Percentiles rank a stretch among this genome's conserved stretches.
Evolutionary conservation across 805 yeast species (phyloP).

Genomic region (Candida dajiaensis): DNA sequence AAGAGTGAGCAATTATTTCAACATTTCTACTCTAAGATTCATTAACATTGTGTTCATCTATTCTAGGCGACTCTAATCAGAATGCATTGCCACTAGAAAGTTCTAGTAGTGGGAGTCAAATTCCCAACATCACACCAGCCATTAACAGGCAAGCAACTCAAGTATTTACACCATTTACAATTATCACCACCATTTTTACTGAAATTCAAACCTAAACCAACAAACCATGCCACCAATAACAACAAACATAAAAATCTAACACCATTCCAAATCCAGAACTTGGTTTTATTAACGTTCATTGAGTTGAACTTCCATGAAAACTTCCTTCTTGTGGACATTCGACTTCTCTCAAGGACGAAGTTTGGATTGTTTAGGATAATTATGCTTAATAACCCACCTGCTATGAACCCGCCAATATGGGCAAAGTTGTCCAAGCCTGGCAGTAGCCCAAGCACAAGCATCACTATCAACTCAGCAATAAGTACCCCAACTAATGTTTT

Average conservation of each 20-base stretch:
- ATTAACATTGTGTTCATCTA: no score
- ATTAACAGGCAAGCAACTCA: constrained; percentile 63
- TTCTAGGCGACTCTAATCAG: no score
- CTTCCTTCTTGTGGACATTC: not conserved
- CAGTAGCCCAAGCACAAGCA: constrained; percentile 57
- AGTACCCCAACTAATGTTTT: constrained; percentile 39
- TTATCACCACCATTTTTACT: constrained; percentile 40
- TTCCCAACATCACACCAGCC: constrained; percentile 62
- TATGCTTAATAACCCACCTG: constrained; percentile 49
- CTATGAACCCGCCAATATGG: constrained; percentile 69
- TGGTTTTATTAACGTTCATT: constrained; percentile 26
- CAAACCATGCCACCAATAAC: constrained; percentile 45
- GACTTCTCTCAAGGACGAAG: constrained; percentile 25
- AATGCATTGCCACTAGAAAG: not conserved
- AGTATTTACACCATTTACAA: constrained; percentile 70
- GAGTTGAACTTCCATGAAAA: constrained; percentile 11
- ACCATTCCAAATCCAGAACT: constrained; percentile 47
- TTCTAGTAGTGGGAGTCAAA: constrained; percentile 6
- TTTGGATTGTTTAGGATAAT: constrained; percentile 52
- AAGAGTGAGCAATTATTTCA: no score
- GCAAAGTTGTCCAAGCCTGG: constrained; percentile 75
- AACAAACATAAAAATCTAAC: constrained; percentile 41
- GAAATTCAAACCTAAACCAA: constrained; percentile 42
- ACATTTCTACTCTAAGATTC: no score
- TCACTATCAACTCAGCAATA: constrained; percentile 50